Evolutionary conservation across 805 yeast genomes (phyloP), one percentile per base, ranked within the genome.

Genomic region (Candida wancherniae): DNA sequence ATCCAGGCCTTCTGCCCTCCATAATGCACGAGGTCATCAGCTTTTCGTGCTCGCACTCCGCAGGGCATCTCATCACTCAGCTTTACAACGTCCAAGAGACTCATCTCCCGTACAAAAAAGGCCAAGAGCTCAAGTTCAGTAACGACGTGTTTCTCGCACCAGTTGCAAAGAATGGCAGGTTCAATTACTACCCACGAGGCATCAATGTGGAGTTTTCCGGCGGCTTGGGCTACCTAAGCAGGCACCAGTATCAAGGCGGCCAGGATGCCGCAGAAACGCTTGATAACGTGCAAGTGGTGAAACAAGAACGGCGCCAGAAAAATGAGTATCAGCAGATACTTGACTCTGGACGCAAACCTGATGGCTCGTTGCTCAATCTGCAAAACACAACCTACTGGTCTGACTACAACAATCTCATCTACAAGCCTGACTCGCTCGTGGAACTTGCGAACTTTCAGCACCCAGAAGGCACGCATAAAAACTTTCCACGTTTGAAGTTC

Each of bases 51-150:
- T 84, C 95, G 0, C 88, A 83, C 8, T 50, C 66, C 13, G 71
- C 95, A 0, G 84, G 84, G 45, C 90, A 84, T 52, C 53, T 84
- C n/a, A 54, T 73, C 3, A 73, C 95, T 0, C 95, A 85, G 46
- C 80, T 84, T 50, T 84, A 78, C 63, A 90, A 92, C 48, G 56
- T 73, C 9, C 95, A 86, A 53, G 94, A 85, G 34, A 56, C 73
- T 7, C 77, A 75, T 47, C 67, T 81, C 25, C 77, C 75, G 18
- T 81, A 71, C 49, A 53, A 54, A n/a, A 23, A 22, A 12, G 14
- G 27, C 10, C 57, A 68, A 4, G 73, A 69, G 37, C 71, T 80
- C 3, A 58, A 11, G 63, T 77, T 63, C 24, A 55, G 65, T 6
- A 69, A 69, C 31, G 56, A 73, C 0, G 70, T 72, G 19, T 63